These are phyloP conservation scores for Raddia distichophylla DNA, from an alignment of 176 grass and related monocot species.

Conservation along the genomic window DNA sequence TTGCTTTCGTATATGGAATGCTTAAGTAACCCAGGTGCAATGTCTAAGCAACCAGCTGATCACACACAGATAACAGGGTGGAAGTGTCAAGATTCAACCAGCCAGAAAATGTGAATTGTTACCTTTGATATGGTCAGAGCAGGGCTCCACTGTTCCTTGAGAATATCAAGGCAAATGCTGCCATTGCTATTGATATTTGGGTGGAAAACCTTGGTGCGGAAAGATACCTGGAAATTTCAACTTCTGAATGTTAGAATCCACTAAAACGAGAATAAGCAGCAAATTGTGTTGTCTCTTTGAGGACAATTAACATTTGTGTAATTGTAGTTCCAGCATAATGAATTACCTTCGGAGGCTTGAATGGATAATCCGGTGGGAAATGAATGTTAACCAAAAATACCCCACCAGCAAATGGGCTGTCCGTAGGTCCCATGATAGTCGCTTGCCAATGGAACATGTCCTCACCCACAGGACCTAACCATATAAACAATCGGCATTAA, in stretches of 20 bases:
- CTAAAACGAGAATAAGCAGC: not conserved
- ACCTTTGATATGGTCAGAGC: conserved; percentile 91
- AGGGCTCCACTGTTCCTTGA: conserved; percentile 93
- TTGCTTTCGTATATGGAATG: not conserved
- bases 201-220: conserved; percentile 94
- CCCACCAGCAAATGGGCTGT: conserved; percentile 87
- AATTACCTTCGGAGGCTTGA: conserved; percentile 85
- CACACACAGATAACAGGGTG: not conserved
- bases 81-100: not conserved
- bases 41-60: not conserved
- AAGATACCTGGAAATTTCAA: conserved; percentile 61
- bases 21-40: not conserved
- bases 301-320: not conserved
- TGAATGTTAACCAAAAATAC: conserved; percentile 92
- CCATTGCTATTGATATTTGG: conserved; percentile 90
- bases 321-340: not conserved
- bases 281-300: not conserved
- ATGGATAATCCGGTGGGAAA: conserved; percentile 93
- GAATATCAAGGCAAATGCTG: conserved; percentile 90
- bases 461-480: conserved; percentile 78
- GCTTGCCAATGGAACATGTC: conserved; percentile 98
- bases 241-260: not conserved
- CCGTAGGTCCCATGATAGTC: conserved; percentile 82
- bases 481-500: not conserved
- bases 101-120: not conserved